Evolutionary conservation across 768 basidiomycete genomes (phyloP).

Genomic region (Tremella mesenterica): DNA sequence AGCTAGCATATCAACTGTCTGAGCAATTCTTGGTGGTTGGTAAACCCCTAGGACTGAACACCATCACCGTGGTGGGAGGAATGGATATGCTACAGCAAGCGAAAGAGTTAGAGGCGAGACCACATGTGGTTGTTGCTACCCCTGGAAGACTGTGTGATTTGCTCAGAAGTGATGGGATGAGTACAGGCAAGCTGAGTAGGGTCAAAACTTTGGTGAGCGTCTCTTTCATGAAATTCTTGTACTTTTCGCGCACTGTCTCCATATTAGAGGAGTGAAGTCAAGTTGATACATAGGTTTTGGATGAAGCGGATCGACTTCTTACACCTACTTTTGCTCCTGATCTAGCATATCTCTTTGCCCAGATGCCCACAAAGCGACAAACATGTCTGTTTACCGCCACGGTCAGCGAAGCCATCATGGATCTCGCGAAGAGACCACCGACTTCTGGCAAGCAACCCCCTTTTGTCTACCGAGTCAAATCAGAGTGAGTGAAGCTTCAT

Average conservation of each 20-base stretch:
- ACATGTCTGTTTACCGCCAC: constrained; percentile 97
- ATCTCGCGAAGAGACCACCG: constrained; percentile 62
- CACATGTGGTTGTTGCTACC: constrained; percentile 90
- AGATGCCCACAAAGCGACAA: constrained; percentile 76
- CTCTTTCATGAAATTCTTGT: background rate
- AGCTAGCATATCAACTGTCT: constrained; percentile 92
- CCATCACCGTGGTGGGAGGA: constrained; percentile 85
- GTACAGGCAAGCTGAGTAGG: constrained; percentile 65
- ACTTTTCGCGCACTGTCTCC: background rate
- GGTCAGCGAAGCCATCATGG: constrained; percentile 74
- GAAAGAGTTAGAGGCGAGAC: constrained; percentile 69
- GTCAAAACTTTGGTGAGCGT: constrained; percentile 70
- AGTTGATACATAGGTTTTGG: constrained; percentile 59
- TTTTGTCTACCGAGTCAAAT: constrained; percentile 71
- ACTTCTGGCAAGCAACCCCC: constrained; percentile 74
- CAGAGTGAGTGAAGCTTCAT: constrained; percentile 51
- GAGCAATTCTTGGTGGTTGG: constrained; percentile 94
- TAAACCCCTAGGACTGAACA: constrained; percentile 66
- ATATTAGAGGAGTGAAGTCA: background rate
- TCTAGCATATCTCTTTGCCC: constrained; percentile 63
- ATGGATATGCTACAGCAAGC: constrained; percentile 98
- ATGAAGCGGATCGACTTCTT: constrained; percentile 90
- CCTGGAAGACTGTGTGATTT: constrained; percentile 92
- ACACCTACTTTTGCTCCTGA: constrained; percentile 84
- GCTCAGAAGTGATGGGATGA: constrained; percentile 58